Evolutionary conservation across 1,139 yeast species (phyloP).

Genomic region (Hyphopichia burtonii): DNA sequence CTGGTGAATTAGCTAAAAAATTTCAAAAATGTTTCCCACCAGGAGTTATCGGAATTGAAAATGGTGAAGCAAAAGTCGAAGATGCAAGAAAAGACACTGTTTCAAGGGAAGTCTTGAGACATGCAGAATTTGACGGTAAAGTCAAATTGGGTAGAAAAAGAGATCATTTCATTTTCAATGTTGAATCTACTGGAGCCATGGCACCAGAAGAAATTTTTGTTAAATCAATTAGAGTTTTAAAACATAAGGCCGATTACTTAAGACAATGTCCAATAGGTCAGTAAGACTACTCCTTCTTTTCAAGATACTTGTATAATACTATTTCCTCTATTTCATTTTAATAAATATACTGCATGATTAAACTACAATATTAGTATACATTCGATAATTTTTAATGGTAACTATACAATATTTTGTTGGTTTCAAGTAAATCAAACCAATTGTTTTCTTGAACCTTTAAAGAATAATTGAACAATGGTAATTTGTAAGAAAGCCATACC

Average conservation of each 20-base stretch:
- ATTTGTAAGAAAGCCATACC: slow-evolving; percentile 87
- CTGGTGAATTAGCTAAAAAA: slow-evolving; percentile 72
- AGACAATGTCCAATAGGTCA: slow-evolving; percentile 76
- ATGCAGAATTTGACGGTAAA: slow-evolving; percentile 83
- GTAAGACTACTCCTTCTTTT: slow-evolving; percentile 11
- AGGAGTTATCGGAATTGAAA: slow-evolving; percentile 82
- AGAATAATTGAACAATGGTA: slow-evolving; percentile 78
- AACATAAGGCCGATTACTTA: slow-evolving; percentile 80
- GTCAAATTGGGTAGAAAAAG: slow-evolving; percentile 89
- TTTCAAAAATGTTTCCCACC: slow-evolving; percentile 90
- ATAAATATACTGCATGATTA: neutral
- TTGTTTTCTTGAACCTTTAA: slow-evolving; percentile 81
- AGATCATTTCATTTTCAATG: slow-evolving; percentile 90
- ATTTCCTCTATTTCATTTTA: neutral
- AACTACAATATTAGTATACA: neutral
- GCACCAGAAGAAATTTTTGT: slow-evolving; percentile 92
- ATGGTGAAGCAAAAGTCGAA: slow-evolving; percentile 74
- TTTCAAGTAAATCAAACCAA: too few species aligned
- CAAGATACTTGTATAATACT: slow-evolving; percentile 1
- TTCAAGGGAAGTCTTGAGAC: slow-evolving; percentile 92
- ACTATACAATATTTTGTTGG: neutral
- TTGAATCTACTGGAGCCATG: slow-evolving; percentile 96
- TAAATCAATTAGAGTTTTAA: slow-evolving; percentile 81
- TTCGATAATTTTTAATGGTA: too few species aligned
- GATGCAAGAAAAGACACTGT: slow-evolving; percentile 96